Evolutionary conservation across 2,329 filamentous ascomycete genomes (phyloP), one percentile per base, ranked within the genome.

Genomic region (Aspergillus sp.): DNA sequence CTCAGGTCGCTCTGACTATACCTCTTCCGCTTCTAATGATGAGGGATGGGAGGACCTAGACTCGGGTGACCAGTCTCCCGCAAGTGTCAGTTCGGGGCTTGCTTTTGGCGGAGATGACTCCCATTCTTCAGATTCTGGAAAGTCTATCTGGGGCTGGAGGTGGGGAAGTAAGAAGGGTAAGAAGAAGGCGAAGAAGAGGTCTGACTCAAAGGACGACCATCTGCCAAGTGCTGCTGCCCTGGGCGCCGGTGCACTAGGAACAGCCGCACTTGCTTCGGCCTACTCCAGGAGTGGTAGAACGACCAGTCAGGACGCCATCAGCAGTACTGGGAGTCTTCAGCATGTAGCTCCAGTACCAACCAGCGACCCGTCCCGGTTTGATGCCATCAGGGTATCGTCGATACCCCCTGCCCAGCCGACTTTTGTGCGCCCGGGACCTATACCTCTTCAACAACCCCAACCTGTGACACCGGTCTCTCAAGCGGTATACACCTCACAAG

Each of bases 371-470:
- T 80, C 77, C 20, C 81, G 77, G 26, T 88, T 88, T 65, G 87
- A 91, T 63, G 84, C 81, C 52, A 77, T 75, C 26, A 67, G 67
- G 3, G 59, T 70, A 47, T 68, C 70, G 31, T 65, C 72, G 4
- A 66, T 65, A 4, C 66, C 68, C 18, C 62, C 57, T 29, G 55
- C 51, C 6, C 66, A 74, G 55, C 69, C 74, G 26, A 65, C 71
- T 20, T 57, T 73, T 9, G 67, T 77, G 46, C 81, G 85, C 47
- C 84, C 87, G 5, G 85, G 80, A 6, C 81, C 85, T 0, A 83
- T 92, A 32, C 87, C 88, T 11, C 81, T 97, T n/a, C 90, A 95
- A 72, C 91, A 96, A 67, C 93, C 93, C 2, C 89, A 92, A 66
- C 93, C 93, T 2, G 84, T 91, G 59, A 82, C 84, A 2, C 91